Evolutionary conservation across 1,284 basidiomycete species (phyloP).

Genomic region (Kwoniella shivajii): DNA sequence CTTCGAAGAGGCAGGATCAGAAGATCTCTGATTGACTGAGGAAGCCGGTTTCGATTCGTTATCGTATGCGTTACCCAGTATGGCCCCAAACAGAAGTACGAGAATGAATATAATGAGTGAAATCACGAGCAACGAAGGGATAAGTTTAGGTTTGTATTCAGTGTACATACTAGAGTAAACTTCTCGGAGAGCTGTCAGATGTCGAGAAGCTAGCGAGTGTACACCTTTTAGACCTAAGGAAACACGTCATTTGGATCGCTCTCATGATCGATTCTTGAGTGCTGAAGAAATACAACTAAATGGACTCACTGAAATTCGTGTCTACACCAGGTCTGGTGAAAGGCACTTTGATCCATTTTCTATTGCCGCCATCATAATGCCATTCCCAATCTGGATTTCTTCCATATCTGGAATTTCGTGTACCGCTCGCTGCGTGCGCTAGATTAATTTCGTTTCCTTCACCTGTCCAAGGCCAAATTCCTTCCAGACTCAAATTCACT

Average conservation of each 20-base stretch:
- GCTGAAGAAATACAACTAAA: too few species aligned
- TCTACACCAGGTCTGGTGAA: too few species aligned
- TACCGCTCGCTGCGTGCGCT: not conserved
- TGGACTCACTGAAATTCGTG: too few species aligned
- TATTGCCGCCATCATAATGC: not conserved
- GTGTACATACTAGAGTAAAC: conserved; percentile 21
- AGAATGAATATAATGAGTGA: conserved; percentile 13
- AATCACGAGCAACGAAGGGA: conserved; percentile 16
- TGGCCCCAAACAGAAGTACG: conserved; percentile 21
- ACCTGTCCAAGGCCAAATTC: not conserved
- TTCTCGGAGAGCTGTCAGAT: conserved; percentile 20
- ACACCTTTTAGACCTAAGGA: conserved; percentile 1
- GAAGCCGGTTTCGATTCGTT: conserved; percentile 9
- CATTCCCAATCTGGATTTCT: not conserved
- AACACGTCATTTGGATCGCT: not conserved
- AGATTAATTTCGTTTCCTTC: not conserved
- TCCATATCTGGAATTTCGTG: not conserved
- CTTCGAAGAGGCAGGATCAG: conserved; percentile 2
- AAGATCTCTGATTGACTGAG: too few species aligned
- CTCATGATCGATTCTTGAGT: not conserved
- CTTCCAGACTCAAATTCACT: conserved; percentile 1
- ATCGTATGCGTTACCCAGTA: conserved; percentile 31
- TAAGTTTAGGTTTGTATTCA: conserved; percentile 16
- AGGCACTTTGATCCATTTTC: not conserved
- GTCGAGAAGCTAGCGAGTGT: conserved; percentile 8